Evolutionary conservation across 345 rosid species (phyloP).

Genomic region (Populus ilicifolia): DNA sequence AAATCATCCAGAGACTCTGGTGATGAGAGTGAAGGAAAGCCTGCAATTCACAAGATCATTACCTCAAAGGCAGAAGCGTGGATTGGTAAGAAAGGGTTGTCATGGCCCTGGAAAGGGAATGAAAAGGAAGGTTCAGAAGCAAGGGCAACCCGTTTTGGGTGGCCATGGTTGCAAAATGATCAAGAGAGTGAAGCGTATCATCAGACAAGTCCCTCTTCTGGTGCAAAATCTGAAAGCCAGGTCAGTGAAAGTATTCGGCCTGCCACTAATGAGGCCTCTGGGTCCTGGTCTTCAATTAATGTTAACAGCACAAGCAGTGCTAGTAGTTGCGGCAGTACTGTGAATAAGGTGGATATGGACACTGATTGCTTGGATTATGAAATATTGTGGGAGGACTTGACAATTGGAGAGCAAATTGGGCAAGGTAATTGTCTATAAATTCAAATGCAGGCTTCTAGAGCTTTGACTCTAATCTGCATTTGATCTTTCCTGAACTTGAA

Average conservation of each 20-base stretch:
- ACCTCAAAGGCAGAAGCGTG: slow-evolving; percentile 83
- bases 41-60: slow-evolving; percentile 61
- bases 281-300: slow-evolving; percentile 68
- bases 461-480: neutral
- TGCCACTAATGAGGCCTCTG: slow-evolving; percentile 59
- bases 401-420: slow-evolving; percentile 79
- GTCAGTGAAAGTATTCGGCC: slow-evolving; percentile 45
- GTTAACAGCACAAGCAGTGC: slow-evolving; percentile 87
- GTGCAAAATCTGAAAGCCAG: slow-evolving; percentile 45
- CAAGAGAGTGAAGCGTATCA: slow-evolving; percentile 47
- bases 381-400: slow-evolving; percentile 92
- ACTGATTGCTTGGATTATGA: slow-evolving; percentile 76
- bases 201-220: slow-evolving; percentile 38
- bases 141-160: slow-evolving; percentile 42
- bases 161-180: slow-evolving; percentile 59
- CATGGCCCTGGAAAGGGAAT: slow-evolving; percentile 97
- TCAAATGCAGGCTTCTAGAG: neutral
- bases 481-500: neutral
- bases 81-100: slow-evolving; percentile 75
- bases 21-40: slow-evolving; percentile 72
- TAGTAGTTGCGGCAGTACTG: slow-evolving; percentile 81
- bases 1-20: slow-evolving; percentile 55
- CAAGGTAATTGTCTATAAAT: slow-evolving; percentile 56
- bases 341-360: slow-evolving; percentile 74
- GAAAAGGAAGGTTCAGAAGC: slow-evolving; percentile 64